Base-by-base conservation (phyloP, 2,329 filamentous ascomycete species). In the Fonsecaea erecta region DNA sequence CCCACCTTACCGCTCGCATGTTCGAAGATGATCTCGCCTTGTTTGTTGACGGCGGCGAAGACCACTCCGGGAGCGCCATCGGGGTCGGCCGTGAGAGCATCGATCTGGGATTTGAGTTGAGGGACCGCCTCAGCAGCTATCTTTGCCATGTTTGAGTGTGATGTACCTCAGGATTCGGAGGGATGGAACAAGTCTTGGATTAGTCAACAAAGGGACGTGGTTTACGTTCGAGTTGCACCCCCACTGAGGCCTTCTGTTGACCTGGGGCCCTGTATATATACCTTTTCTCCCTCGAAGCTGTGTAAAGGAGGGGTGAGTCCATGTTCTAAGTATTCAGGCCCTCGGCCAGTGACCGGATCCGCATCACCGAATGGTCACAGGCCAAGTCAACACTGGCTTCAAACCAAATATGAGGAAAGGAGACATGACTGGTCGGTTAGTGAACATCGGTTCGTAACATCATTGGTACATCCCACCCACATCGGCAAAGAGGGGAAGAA, bases 1-100 rank as follows among this genome's bases (percentile, higher is more conserved):
- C 72, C 73, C 4, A 70, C 56, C 52, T 70, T 69, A 3, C 73
- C 73, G 9, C 72, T 72, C 37, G 73, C 73, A 63, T 74, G 72
- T 30, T 70, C 68, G 58, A 74, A 73, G 58, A 74, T 60, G 52
- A 68, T 46, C n/a, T 74, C 68, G 40, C 73, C 73, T 55, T 69
- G 51, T 57, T 70, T 71, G 62, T 74, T 70, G 24, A 75, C 69
- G 2, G 72, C 73, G 7, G 54, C 54, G 56, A 68, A 74, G 28
- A 74, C 72, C 11, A 75, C 52, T n/a, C 71, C 71, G 1, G 71
- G 66, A 7, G 66, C 65, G 18, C 68, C 65, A 2, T 64, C 54
- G 0, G 67, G 63, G 40, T 69, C 66, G 1, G 68, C 59, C 1
- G 71, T 72, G 9, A 70, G 40, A 7, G 59, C 65, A 35, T 72